Conservation (phyloP, 2,329 filamentous ascomycete species). For the Colletotrichum lini region DNA sequence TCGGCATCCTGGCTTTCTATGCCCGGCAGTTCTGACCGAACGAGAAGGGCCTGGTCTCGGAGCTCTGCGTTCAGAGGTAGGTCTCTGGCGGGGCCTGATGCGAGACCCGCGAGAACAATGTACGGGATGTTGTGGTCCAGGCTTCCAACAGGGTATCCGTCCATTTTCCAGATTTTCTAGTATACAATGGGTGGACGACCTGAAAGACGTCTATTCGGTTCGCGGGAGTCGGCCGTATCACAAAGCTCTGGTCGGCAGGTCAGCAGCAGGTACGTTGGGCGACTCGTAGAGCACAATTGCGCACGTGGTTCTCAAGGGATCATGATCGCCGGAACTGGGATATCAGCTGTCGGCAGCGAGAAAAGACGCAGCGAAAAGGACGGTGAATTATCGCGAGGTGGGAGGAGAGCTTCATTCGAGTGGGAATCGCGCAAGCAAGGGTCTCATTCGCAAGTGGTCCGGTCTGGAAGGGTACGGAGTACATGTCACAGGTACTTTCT, state of each 20-base stretch:
- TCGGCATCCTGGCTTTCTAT: constrained; percentile 76
- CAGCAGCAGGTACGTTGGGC: neutral
- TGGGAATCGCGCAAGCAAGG: constrained; percentile 24
- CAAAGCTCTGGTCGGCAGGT: constrained; percentile 23
- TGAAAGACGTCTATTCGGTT: constrained; percentile 22
- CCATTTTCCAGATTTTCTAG: constrained; percentile 67
- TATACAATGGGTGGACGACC: constrained; percentile 48
- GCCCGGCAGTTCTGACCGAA: constrained; percentile 79
- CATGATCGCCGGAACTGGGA: constrained; percentile 16
- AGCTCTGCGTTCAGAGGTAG: constrained; percentile 64
- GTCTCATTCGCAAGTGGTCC: constrained; percentile 5
- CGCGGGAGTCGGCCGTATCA: constrained; percentile 25
- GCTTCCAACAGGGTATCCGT: constrained; percentile 84
- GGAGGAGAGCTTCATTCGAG: constrained; percentile 18
- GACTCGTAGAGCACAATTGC: constrained; percentile 1
- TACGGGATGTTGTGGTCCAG: constrained; percentile 90
- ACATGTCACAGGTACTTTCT: constrained; percentile 21
- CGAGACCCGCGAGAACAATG: constrained; percentile 84
- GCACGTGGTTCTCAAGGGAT: constrained; percentile 21
- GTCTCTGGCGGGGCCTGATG: constrained; percentile 56
- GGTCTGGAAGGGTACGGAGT: neutral
- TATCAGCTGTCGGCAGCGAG: neutral
- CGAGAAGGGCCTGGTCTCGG: constrained; percentile 70
- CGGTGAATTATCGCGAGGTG: constrained; percentile 11
- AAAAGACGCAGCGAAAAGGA: neutral